Evolutionary conservation across 2,329 filamentous ascomycete species (phyloP).

Genomic region (Colletotrichum sp.): DNA sequence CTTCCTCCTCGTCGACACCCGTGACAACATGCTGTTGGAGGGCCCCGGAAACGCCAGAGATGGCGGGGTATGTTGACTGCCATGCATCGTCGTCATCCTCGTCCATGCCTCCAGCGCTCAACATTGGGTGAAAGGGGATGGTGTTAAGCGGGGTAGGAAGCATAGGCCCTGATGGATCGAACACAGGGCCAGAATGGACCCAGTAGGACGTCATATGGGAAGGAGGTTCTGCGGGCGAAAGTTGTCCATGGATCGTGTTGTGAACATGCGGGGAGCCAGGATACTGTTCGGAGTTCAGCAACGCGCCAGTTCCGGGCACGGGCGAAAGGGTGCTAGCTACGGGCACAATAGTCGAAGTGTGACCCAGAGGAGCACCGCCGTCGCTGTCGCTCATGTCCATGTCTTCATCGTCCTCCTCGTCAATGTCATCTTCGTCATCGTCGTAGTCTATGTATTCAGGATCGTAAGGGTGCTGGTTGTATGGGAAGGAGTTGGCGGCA

Average conservation of each 20-base stretch:
- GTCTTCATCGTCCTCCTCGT: constrained; percentile 24
- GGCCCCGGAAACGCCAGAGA: background rate
- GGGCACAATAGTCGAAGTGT: background rate
- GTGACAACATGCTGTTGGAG: constrained; percentile 7
- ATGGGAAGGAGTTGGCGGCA: background rate
- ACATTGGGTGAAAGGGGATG: constrained; percentile 15
- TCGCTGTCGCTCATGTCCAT: constrained; percentile 40
- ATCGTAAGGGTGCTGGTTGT: constrained; percentile 6
- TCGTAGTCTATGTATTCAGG: constrained; percentile 13
- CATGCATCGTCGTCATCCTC: constrained; percentile 8
- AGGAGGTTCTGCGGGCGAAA: background rate
- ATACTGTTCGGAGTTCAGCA: background rate
- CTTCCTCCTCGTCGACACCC: constrained; percentile 5
- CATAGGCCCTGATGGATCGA: background rate
- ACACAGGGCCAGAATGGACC: background rate
- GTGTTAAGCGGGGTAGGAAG: constrained; percentile 17
- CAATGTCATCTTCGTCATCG: constrained; percentile 3
- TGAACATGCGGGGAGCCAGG: background rate
- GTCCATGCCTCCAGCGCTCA: constrained; percentile 2
- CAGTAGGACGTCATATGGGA: constrained; percentile 8
- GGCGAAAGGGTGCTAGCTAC: constrained; percentile 13
- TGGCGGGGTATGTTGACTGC: background rate
- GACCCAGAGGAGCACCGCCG: constrained; percentile 30
- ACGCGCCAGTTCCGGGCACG: background rate
- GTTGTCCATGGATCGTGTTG: background rate